Evolutionary conservation across 2,329 filamentous ascomycete species (phyloP).

Genomic region (Diaporthe destruens): DNA sequence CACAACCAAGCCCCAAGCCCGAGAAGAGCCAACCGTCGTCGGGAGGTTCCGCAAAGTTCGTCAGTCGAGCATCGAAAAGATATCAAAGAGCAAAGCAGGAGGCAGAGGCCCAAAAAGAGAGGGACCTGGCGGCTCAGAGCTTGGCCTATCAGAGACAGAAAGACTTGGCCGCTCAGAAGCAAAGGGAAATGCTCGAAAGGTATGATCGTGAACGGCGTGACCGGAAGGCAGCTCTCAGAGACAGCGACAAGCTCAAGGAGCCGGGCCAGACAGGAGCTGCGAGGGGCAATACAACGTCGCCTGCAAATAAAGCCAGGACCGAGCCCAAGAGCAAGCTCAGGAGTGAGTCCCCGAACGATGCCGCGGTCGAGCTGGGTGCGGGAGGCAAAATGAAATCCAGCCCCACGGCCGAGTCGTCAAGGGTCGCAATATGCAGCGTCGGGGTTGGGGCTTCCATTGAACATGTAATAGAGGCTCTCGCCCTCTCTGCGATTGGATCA

Average conservation of each 20-base stretch:
- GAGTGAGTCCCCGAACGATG: too few relatives aligned
- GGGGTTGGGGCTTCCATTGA: not conserved
- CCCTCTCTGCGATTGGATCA: not conserved
- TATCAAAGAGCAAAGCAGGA: not conserved
- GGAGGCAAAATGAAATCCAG: not conserved
- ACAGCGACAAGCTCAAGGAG: not conserved
- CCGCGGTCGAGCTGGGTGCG: too few relatives aligned
- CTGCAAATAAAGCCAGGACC: not conserved
- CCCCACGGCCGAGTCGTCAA: not conserved
- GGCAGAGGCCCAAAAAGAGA: not conserved
- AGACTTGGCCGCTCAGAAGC: not conserved
- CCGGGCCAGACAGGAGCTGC: not conserved
- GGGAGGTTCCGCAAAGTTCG: not conserved
- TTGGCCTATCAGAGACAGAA: not conserved
- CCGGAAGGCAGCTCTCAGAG: constrained; percentile 6
- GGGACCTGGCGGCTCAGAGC: not conserved
- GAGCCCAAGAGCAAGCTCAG: not conserved
- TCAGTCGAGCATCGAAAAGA: not conserved
- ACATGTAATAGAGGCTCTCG: not conserved
- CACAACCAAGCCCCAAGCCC: not conserved
- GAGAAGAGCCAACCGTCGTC: not conserved
- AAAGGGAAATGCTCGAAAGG: not conserved
- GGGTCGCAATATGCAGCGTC: not conserved
- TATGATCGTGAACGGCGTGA: not conserved
- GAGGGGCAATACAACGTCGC: not conserved